Evolutionary conservation across 805 yeast species (phyloP), one percentile per base, ranked within the genome.

Genomic region (Pichia gijzeniarum): DNA sequence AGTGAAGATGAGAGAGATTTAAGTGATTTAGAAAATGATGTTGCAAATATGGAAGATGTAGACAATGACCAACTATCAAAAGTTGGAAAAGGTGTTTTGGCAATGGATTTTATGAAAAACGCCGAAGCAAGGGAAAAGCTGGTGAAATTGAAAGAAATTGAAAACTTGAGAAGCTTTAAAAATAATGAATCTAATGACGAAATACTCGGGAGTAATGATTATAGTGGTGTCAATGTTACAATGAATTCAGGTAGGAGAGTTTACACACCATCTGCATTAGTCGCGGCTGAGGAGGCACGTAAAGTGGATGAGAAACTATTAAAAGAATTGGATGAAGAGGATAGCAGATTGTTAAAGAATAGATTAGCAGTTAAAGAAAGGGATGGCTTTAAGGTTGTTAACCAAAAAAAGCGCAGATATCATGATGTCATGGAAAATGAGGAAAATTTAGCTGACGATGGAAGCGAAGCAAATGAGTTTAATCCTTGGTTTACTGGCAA

Each of bases 31-130:
- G 79, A 73, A 41, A 62, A 67, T 5, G 73, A 73, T 27, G 73
- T 71, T 32, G 65, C 73, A n/a, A 73, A 71, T 44, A 60, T 63
- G 5, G 60, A 64, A n/a, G 61, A 60, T 12, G 68, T 53, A 9
- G 72, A 64, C 10, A 66, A 57, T 8, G 72, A 67, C 12, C 56
- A 55, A 2, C 61, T 63, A 30, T 63, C 68, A 28, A 73, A 70
- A 38, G 62, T 81, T n/a, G 90, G 93, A 18, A 91, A 90, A 63
- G 97, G 98, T 45, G 82, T 91, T 18, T 67, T 91, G 74, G 83
- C 80, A 40, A 93, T 93, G 98, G 95, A 90, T 53, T 91, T 91
- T 63, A 91, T 91, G 98, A 82, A 74, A 53, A 84, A 83, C 49
- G 98, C 98, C 1, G 95, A 83, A 50, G 81, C 80, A 45, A 74